Base-by-base conservation (phyloP, 371 early-diverging fungal species). In the Cokeromyces recurvatus region DNA sequence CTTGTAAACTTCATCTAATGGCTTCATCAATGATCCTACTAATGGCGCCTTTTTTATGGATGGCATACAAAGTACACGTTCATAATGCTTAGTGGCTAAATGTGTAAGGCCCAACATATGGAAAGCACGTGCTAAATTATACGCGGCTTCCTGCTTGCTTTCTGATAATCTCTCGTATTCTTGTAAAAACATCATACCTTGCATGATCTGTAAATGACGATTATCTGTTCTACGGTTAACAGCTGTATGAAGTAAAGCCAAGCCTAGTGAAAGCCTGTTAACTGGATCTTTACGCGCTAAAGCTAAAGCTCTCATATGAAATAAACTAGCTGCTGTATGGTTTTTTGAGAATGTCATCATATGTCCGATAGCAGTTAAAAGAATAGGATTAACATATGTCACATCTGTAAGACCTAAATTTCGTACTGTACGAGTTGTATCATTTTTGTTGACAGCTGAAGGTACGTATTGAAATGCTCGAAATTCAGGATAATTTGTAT, bases 81-180 rank as follows among this genome's bases (percentile, higher is more conserved):
- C 81, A 57, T 97, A 97, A 51, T 92, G 90, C 12, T 76, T 74
- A 7, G 86, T 66, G 1, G 97, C 97, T 21, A 92, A 59, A 55
- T 89, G 87, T 4, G 71, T 70, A 35, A 92, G 64, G 0, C 90
- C 89, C 21, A 95, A 24, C 15, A 84, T 78, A 60, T 97, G 97
- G 56, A 90, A 92, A 1, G 87, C 85, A 34, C 95, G 76, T 0
- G 76, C 97, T 22, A 88, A 46, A 53, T 97, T 97, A 51, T 86
- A 97, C 31, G 83, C 81, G 4, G 89, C 85, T 57, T 94, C 95
- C 62, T 81, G 87, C 2, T 29, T 29, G 5, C 8, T 8, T 14
- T 59, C 64, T 15, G 69, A 64, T 9, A 85, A 42, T 42, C 79
- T 77, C 32, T 64, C 67, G 55, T 90, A 91, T 42, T 82, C 77